These are phyloP conservation scores for Crithidia expoeki DNA, from an alignment of 208 protist species.

Conservation along the genomic window DNA sequence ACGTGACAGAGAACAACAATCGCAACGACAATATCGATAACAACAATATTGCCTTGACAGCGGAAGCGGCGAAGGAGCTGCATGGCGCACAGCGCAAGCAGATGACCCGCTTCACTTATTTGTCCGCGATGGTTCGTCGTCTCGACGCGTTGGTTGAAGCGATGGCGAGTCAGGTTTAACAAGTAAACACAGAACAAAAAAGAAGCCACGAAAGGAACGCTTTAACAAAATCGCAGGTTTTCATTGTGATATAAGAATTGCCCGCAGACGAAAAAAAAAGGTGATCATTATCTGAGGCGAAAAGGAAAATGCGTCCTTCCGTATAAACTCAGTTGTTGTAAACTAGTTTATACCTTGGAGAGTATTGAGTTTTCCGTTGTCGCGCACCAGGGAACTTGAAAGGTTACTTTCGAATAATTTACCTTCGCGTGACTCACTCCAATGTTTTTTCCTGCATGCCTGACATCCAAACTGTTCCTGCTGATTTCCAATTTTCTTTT, in stretches of 20 bases:
- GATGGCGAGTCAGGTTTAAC: constrained; percentile 28
- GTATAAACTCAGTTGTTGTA: no score
- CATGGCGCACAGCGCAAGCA: constrained; percentile 27
- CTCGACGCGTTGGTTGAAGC: constrained; percentile 29
- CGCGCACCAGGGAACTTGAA: no score
- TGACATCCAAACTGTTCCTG: constrained; percentile 2
- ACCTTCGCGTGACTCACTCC: no score
- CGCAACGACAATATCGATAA: background rate
- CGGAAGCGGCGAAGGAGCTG: constrained; percentile 16
- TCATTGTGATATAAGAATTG: no score
- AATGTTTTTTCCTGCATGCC: background rate
- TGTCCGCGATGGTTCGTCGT: constrained; percentile 22
- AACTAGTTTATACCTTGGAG: no score
- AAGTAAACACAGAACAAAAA: background rate
- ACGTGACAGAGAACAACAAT: background rate
- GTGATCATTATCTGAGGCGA: no score
- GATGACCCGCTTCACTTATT: constrained; percentile 23
- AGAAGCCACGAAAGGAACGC: background rate
- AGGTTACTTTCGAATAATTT: no score
- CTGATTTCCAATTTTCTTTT: background rate
- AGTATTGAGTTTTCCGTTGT: no score
- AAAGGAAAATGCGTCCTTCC: no score
- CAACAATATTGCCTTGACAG: background rate
- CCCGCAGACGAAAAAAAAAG: no score
- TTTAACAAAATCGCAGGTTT: no score